phyloP scores from a whole-genome alignment of 768 basidiomycete species.

The Chiua virens region DNA sequence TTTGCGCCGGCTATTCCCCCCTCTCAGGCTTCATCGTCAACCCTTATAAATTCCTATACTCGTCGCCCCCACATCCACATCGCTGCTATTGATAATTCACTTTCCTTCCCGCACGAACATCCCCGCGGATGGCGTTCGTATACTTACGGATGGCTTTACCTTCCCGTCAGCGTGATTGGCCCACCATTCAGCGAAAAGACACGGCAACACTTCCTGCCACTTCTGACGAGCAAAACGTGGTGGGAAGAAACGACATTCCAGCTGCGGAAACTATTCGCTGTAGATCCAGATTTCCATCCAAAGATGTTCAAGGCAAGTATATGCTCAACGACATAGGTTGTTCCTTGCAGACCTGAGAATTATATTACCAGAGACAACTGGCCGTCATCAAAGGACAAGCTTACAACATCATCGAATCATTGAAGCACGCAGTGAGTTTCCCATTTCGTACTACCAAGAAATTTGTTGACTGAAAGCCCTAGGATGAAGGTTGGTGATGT shows the following conservation, averaged over 20 bases:
- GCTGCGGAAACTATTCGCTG: constrained; percentile 70
- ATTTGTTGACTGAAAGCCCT: constrained; percentile 4
- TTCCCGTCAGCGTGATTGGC: constrained; percentile 84
- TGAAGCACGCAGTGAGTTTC: constrained; percentile 66
- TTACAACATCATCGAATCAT: constrained; percentile 84
- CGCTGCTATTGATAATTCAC: constrained; percentile 90
- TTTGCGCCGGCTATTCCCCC: constrained; percentile 39
- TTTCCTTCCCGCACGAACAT: constrained; percentile 90
- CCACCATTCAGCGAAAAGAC: constrained; percentile 84
- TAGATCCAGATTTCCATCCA: constrained; percentile 85
- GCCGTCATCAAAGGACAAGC: constrained; percentile 95
- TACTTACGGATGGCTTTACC: constrained; percentile 86
- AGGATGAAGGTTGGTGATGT: constrained; percentile 69
- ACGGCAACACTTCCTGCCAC: constrained; percentile 75
- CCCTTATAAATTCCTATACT: constrained; percentile 42
- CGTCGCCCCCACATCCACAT: constrained; percentile 83
- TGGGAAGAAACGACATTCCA: constrained; percentile 87
- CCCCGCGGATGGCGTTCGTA: constrained; percentile 79
- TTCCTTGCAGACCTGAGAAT: constrained; percentile 4
- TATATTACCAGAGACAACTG: constrained; percentile 63
- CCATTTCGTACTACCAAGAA: not conserved
- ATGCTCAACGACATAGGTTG: not conserved
- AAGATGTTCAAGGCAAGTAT: constrained; percentile 79
- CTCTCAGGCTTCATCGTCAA: constrained; percentile 36
- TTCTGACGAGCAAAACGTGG: constrained; percentile 83